A percentile compares a stretch with the other conserved stretches of the same genome.
These are phyloP conservation scores for Dryadomyces quercus-mongolicae DNA, from an alignment of 2,329 filamentous ascomycete genomes.

Conservation along the genomic window DNA sequence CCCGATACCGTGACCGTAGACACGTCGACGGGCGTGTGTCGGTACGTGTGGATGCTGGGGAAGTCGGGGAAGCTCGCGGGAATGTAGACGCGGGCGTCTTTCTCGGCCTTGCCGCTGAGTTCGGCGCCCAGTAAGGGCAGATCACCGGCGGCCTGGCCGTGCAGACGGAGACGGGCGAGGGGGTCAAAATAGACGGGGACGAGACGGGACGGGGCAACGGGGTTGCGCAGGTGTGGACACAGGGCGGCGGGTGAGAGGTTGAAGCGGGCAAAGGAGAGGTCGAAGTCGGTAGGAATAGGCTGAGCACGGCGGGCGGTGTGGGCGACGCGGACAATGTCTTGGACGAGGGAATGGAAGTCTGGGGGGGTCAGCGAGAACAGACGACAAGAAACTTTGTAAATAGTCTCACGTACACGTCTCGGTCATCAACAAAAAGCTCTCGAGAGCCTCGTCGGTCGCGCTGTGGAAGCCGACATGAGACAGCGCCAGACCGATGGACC, in stretches of 20 bases:
- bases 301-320: conserved; percentile 37
- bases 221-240: conserved; percentile 43
- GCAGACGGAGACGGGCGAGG: conserved; percentile 5
- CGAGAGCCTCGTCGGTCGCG: conserved; percentile 42
- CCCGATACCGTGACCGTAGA: conserved; percentile 19
- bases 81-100: conserved; percentile 42
- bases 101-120: conserved; percentile 46
- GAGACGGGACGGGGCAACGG: conserved; percentile 29
- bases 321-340: conserved; percentile 33
- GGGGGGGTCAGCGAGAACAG: neutral
- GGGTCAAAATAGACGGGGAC: conserved; percentile 26
- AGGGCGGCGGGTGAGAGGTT: conserved; percentile 39
- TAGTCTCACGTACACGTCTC: conserved; percentile 40
- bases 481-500: conserved; percentile 43
- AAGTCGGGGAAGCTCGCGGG: conserved; percentile 48
- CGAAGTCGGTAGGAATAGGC: conserved; percentile 45
- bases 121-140: conserved; percentile 38
- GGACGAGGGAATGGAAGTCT: conserved; percentile 39
- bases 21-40: conserved; percentile 38
- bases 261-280: conserved; percentile 36
- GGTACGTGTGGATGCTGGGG: conserved; percentile 53
- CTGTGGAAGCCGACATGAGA: conserved; percentile 46
- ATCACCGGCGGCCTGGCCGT: conserved; percentile 16
- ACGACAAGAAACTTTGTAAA: neutral
- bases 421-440: conserved; percentile 41